phyloP scores from a whole-genome alignment of 345 rosid species.

The Gossypium bickii region DNA sequence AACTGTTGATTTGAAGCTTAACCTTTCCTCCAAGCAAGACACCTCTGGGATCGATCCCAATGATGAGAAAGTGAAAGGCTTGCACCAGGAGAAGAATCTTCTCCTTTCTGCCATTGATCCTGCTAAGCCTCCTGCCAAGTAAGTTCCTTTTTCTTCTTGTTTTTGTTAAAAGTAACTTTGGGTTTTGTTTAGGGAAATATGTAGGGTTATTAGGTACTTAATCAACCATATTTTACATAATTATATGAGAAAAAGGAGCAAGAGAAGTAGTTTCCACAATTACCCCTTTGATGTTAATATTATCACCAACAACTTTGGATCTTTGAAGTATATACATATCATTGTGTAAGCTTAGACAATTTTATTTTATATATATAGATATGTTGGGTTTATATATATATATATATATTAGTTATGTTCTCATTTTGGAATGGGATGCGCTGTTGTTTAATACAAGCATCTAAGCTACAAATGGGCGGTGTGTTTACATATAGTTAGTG shows the following conservation, averaged over 20 bases:
- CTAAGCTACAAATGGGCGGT: too few species aligned
- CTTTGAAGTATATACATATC: not conserved
- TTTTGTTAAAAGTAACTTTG: not conserved
- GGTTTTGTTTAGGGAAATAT: not conserved
- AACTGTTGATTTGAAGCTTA: slow-evolving; percentile 76
- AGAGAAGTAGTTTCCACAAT: not conserved
- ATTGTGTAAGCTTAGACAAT: not conserved
- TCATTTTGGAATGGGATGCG: not conserved
- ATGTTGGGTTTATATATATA: too few species aligned
- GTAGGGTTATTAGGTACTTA: not conserved
- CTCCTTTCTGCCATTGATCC: slow-evolving; percentile 44
- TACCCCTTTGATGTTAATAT: not conserved
- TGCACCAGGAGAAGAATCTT: slow-evolving; percentile 29
- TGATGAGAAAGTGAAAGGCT: not conserved
- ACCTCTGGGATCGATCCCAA: slow-evolving; percentile 10
- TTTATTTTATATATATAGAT: not conserved
- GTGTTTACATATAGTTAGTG: too few species aligned
- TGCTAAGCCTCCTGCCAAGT: slow-evolving; percentile 77
- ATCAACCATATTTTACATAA: not conserved
- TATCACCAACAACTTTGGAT: not conserved
- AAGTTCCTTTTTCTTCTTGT: not conserved
- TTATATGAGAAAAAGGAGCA: not conserved
- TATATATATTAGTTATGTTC: not conserved
- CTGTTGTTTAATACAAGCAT: too few species aligned
- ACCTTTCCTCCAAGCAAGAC: slow-evolving; percentile 43